A percentile compares a stretch with the other conserved stretches of the same genome.
Evolutionary conservation across 108 stramenopile species (phyloP).

Genomic region (Chaetoceros muelleri): DNA sequence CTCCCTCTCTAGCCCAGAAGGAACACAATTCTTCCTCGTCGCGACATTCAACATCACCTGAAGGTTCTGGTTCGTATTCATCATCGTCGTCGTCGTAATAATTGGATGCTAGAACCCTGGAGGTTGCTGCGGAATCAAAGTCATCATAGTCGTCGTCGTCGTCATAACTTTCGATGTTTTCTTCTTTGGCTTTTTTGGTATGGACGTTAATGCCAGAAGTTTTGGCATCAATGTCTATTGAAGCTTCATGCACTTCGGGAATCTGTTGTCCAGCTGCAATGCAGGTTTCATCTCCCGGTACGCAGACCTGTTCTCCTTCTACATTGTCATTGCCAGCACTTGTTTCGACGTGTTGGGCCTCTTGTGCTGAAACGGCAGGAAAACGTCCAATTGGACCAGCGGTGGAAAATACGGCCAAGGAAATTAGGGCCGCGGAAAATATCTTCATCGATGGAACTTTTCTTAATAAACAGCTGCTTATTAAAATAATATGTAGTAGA

Average conservation of each 20-base stretch:
- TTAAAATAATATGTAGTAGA: no score
- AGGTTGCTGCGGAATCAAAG: not conserved
- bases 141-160: not conserved
- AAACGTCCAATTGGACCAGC: no score
- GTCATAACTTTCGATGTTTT: not conserved
- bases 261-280: no score
- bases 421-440: not conserved
- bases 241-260: not conserved
- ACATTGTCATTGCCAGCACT: not conserved
- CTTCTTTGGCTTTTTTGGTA: not conserved
- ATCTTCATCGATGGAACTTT: not conserved
- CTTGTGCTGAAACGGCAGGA: no score
- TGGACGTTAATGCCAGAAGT: no score
- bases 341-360: not conserved
- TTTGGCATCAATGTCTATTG: not conserved
- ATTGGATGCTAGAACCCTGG: no score
- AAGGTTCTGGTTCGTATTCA: not conserved
- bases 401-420: no score
- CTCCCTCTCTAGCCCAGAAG: constrained; percentile 5
- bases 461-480: not conserved
- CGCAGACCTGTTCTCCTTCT: not conserved
- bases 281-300: not conserved
- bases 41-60: not conserved
- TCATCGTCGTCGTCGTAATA: not conserved
- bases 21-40: constrained; percentile 2